Conservation (phyloP, 257 asterid species). For the Anisodus tanguticus region DNA sequence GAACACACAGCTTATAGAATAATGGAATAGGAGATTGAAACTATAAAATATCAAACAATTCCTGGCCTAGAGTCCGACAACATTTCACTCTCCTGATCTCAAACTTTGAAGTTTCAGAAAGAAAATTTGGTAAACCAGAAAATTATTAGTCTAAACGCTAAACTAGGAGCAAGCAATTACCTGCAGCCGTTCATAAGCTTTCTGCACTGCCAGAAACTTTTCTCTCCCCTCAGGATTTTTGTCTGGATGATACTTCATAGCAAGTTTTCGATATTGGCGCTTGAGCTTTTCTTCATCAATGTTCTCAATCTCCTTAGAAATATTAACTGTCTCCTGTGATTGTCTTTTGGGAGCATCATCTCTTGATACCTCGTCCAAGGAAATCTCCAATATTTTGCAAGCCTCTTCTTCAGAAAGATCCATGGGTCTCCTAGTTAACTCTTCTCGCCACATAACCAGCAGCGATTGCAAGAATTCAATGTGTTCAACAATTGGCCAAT, state of each 20-base stretch:
- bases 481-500: conserved; percentile 99
- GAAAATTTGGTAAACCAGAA: not conserved
- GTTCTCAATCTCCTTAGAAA: conserved; percentile 81
- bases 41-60: not conserved
- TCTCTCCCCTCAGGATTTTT: conserved; percentile 99
- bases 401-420: conserved; percentile 99
- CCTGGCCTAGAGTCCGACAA: not conserved
- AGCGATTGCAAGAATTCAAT: conserved; percentile 96
- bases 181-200: conserved; percentile 98
- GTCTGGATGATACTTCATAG: conserved; percentile 98
- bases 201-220: conserved; percentile 95
- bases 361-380: conserved; percentile 87
- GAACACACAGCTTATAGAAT: not conserved
- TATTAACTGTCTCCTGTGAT: conserved; percentile 58
- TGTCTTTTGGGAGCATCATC: conserved; percentile 73
- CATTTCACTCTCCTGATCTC: conserved; percentile 24
- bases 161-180: conserved; percentile 47
- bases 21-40: conserved; percentile 21
- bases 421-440: conserved; percentile 97
- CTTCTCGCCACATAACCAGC: conserved; percentile 98
- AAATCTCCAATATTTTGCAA: conserved; percentile 88
- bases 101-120: not conserved
- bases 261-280: conserved; percentile 95
- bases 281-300: conserved; percentile 98
- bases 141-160: not conserved